Base-by-base conservation (phyloP, 2,329 filamentous ascomycete genomes). In the Microcyclospora pomicola region DNA sequence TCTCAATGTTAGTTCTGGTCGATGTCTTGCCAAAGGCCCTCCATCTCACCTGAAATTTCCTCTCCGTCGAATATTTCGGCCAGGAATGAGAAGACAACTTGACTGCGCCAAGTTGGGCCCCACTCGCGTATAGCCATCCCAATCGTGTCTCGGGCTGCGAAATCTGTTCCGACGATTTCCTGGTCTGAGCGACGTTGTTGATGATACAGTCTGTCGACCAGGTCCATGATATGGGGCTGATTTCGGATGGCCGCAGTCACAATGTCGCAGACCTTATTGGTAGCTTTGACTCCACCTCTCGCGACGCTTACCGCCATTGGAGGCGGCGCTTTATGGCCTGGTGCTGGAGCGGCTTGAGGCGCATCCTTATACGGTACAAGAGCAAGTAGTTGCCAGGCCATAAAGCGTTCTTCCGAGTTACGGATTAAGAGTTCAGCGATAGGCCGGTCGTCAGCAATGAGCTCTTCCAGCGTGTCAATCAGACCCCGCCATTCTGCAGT, bases 351-450 rank as follows among this genome's bases (percentile, higher is more conserved):
- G 37, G 59, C 42, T 42, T 54, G 43, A 53, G 54, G 68, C 40
- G 63, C 65, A 53, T 64, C 75, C 54, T 66, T 63, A 77, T 84
- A 95, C 0, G 87, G 87, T 11, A 75, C 70, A 15, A 92, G 59
- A 5, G 84, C 77, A 2, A 78, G 75, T 14, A 92, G 68, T 13
- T 82, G 65, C 86, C 87, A 95, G 6, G 80, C 73, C 33, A 80
- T 65, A 55, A 82, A 87, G n/a, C 61, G 55, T 13, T 80, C 79
- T 36, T 82, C 75, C 0, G 72, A 61, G 37, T 75, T 73, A 11
- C 68, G 69, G 9, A 86, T 59, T 1, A 92, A 41, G 9, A 50
- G 27, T 16, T 47, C 40, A 9, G 48, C 40, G 1, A 56, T 16
- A 5, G 40, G 15, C n/a, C 33, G 37, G 6, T 45, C 46, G 12